Percentiles rank a stretch among this genome's conserved stretches.
phyloP scores from a whole-genome alignment of 179 eudicot species.

The Monotropa hypopitys region DNA sequence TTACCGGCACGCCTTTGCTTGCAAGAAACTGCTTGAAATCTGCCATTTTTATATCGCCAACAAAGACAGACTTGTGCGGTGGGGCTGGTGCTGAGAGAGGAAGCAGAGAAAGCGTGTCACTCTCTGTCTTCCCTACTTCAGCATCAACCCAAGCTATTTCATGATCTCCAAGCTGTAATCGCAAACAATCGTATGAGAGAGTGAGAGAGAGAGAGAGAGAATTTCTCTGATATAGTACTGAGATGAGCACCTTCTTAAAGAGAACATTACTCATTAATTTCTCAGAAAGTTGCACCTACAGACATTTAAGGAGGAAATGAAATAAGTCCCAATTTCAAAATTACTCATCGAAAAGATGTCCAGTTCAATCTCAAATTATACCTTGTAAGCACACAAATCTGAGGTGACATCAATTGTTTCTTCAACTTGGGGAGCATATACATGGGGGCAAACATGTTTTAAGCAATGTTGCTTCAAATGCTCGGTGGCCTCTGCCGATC shows the following conservation, averaged over 20 bases:
- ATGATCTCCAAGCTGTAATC: constrained; percentile 81
- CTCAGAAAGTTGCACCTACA: constrained; percentile 89
- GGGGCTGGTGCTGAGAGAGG: constrained; percentile 65
- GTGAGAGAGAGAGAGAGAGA: constrained; percentile 1
- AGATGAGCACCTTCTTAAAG: constrained; percentile 59
- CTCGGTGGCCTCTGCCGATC: constrained; percentile 97
- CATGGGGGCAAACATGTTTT: constrained; percentile 88
- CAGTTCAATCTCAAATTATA: constrained; percentile 12
- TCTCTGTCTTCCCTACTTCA: constrained; percentile 72
- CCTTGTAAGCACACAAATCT: constrained; percentile 96
- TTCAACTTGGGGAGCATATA: constrained; percentile 81
- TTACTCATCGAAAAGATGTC: background rate
- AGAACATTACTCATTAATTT: constrained; percentile 86
- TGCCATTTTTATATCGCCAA: constrained; percentile 87
- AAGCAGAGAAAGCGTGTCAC: constrained; percentile 51
- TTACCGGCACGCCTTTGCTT: constrained; percentile 84
- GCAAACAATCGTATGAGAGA: constrained; percentile 11
- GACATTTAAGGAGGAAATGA: constrained; percentile 3
- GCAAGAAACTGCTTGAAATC: constrained; percentile 91
- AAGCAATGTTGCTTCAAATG: constrained; percentile 84
- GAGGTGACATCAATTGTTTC: constrained; percentile 96
- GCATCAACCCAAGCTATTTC: constrained; percentile 95
- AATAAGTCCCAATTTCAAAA: constrained; percentile 8
- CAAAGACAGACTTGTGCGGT: constrained; percentile 80
- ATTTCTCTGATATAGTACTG: background rate